Base-by-base conservation (phyloP, 140 eudicot genomes). In the Oenanthe javanica region DNA sequence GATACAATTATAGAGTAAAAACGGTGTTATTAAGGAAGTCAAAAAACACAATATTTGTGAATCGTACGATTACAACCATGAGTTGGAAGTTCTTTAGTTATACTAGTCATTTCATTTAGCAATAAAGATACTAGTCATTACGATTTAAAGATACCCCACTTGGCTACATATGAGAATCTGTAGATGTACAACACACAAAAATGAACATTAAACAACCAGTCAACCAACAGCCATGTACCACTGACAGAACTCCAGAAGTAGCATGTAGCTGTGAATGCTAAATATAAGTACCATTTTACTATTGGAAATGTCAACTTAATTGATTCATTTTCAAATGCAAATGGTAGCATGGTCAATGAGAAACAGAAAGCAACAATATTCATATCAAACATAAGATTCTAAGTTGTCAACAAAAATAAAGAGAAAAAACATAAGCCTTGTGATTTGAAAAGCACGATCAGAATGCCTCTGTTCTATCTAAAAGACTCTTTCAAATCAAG, bases 1-100 rank as follows among this genome's bases (percentile, higher is more conserved):
- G 52, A 48, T 12, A n/a, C 77, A 82, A 42, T 61, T 36, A 55
- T 45, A 43, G 9, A 73, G 70, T 66, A 73, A 47, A 42, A 79
- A 67, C 1, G 61, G 74, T 15, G 45, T 25, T 48, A 6, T 48
- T 63, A 48, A 23, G 55, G 21, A 9, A 61, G 55, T 38, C 18
- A 18, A 31, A 48, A 52, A 74, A 21, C 63, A 48, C 18, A 27
- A 13, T 75, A 23, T 75, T n/a, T 48, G 9, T 2, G 47, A 47
- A 43, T 5, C n/a, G 9, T 4, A 10, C 11, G 13, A 45, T 19
- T 42, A 73, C 25, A 42, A 40, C 77, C 38, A 9, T 45, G 27
- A 73, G 18, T 19, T 69, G 46, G 15, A 12, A 25, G 7, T n/a
- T 71, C 76, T 19, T 48, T 11, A 23, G 23, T 23, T 13, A 14